Base-by-base conservation (phyloP, 768 basidiomycete genomes). In the Hortiboletus campestris region DNA sequence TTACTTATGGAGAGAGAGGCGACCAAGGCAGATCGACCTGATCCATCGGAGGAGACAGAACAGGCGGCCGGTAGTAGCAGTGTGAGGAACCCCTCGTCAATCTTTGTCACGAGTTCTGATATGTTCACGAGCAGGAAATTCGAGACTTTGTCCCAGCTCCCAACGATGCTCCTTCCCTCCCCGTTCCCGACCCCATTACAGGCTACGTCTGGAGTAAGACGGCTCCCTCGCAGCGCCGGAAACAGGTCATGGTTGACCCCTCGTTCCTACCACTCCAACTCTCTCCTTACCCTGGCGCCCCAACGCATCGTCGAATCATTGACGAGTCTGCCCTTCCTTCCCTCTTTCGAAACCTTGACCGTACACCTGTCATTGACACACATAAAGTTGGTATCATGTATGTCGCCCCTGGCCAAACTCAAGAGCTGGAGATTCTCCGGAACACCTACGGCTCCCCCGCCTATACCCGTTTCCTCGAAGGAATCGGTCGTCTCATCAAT, bases 361-460 rank as follows among this genome's bases (percentile, higher is more conserved):
- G 82, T 41, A 88, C 90, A 40, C 95, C 94, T 0, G 94, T 98
- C 63, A 95, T 99, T 57, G 97, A 99, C 72, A 94, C 91, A 0
- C 93, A 98, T 72, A 96, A 97, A 71, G 88, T 98, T 35, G 97
- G 93, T 4, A 89, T 99, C 53, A 80, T 99, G 75, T 99, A 98
- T 64, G 96, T 94, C 43, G 95, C 89, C 0, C 91, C 93, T 5
- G 93, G 92, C 2, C 97, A 98, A 72, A 85, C 78, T 9, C 74
- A 83, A 36, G 96, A 98, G 68, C 70, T 74, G 17, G 92, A 96
- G 53, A 98, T 98, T 49, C 80, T 99, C 19, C 79, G 80, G 54
- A 99, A 99, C 69, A 82, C 84, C 2, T 87, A 96, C 68, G 97
- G 97, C 9, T 98, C 96, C 0, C 93, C 94, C 1, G 89, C 93